phyloP scores from a whole-genome alignment of 306 rosid species.

The Casuarina equisetifolia region DNA sequence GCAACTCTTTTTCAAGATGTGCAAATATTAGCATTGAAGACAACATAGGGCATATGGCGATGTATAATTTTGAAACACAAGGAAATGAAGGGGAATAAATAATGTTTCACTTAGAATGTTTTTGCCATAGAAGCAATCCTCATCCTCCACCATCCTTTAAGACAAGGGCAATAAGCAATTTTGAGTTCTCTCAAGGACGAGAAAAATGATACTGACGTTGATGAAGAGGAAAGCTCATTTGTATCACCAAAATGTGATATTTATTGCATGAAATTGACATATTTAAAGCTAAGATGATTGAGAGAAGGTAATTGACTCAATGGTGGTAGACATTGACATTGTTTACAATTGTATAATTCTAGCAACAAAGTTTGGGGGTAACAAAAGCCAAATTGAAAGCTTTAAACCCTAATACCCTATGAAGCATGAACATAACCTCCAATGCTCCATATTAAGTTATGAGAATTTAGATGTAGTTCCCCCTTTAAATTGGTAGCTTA shows the following conservation, averaged over 20 bases:
- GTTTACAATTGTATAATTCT: rapidly evolving
- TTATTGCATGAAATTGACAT: neutral
- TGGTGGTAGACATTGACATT: conserved; percentile 3
- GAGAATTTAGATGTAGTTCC: neutral
- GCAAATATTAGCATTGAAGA: neutral
- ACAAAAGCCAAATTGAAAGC: conserved; percentile 17
- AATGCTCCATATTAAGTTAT: neutral
- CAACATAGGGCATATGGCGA: neutral
- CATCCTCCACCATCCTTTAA: conserved; percentile 29
- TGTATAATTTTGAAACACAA: neutral
- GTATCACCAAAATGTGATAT: neutral
- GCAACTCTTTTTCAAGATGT: neutral
- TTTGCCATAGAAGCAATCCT: too few relatives aligned
- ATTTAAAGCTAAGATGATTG: rapidly evolving
- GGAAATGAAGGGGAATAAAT: neutral
- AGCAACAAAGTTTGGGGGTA: conserved; percentile 7
- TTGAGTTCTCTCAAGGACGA: neutral
- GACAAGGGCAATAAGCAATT: neutral
- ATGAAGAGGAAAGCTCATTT: neutral
- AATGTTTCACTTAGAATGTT: too few relatives aligned
- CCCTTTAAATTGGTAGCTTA: neutral
- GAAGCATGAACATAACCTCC: neutral
- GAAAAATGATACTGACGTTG: neutral
- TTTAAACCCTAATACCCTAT: neutral
- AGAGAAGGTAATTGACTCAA: conserved; percentile 22